Conservation (phyloP, 1,284 basidiomycete species). For the Moniliophthora roreri region DNA sequence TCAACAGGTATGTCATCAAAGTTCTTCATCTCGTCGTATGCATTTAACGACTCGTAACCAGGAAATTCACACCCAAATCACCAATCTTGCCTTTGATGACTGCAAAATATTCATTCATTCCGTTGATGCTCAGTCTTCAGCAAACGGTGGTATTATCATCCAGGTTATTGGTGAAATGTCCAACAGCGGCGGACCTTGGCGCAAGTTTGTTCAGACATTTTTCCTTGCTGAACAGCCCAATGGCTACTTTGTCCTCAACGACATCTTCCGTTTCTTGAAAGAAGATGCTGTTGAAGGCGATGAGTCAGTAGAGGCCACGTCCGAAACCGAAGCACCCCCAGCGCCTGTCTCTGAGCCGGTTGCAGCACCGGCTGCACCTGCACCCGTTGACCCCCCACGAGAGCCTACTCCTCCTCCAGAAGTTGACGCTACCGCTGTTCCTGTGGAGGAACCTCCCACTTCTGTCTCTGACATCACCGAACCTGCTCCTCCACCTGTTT, state of each 20-base stretch:
- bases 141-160: constrained; percentile 95
- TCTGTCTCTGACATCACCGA: too few species aligned
- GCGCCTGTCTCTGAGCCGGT: constrained; percentile 26
- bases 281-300: constrained; percentile 88
- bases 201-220: constrained; percentile 99
- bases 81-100: constrained; percentile 90
- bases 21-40: constrained; percentile 15
- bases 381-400: constrained; percentile 20
- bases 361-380: constrained; percentile 22
- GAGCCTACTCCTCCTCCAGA: constrained; percentile 7
- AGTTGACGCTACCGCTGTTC: too few species aligned
- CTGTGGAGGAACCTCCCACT: too few species aligned
- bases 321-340: constrained; percentile 30
- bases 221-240: constrained; percentile 99
- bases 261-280: constrained; percentile 99
- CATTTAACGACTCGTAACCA: constrained; percentile 32
- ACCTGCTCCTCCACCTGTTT: constrained; percentile 4
- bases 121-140: constrained; percentile 91
- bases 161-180: constrained; percentile 99
- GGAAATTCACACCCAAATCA: constrained; percentile 98
- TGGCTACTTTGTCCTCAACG: constrained; percentile 99
- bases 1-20: constrained; percentile 67
- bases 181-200: constrained; percentile 89
- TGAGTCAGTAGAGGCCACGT: constrained; percentile 50
- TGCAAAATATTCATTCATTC: constrained; percentile 98